Evolutionary conservation across 768 basidiomycete genomes (phyloP), one percentile per base, ranked within the genome.

Genomic region (Boletus vermiculosoides): DNA sequence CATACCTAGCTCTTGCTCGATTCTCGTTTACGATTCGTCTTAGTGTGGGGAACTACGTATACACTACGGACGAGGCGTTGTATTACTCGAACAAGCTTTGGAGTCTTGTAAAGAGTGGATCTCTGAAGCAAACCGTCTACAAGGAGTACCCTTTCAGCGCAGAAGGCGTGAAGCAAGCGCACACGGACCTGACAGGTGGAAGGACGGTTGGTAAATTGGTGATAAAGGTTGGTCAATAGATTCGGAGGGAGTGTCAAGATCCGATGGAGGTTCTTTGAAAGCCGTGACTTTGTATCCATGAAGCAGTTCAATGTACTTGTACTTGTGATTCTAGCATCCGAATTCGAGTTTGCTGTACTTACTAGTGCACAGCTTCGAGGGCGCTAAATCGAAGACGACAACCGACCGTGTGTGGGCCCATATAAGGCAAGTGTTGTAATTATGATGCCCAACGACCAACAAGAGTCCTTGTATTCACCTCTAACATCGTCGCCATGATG

Each of bases 131-230:
- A 61, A 77, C 81, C 46, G 74, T 95, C 18, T 82, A 83, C 71
- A 81, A 86, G 53, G 89, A 90, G 54, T 98, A 97, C 62, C 83
- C 84, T 0, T 94, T 98, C 74, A 87, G 89, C 0, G 80, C 83
- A 0, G 90, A 94, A 55, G 93, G 90, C 0, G 84, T 87, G 13
- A 78, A 76, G 64, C 78, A 87, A 57, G 86, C 93, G 0, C 95
- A 98, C 63, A 77, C 63, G 13, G 94, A 96, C 66, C 77, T 98
- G 57, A 81, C 80, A 0, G 77, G 82, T 10, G 87, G 96, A 46
- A 86, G 84, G 70, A 92, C 93, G 11, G 81, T 80, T 2, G 96
- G 96, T 4, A 99, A 98, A 71, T 71, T 99, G 65, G 61, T 98
- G 50, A 77, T 98, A 62, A 91, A 90, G 69, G 79, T 93, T 20